phyloP scores from a whole-genome alignment of 345 rosid genomes.

The Mercurialis annua region DNA sequence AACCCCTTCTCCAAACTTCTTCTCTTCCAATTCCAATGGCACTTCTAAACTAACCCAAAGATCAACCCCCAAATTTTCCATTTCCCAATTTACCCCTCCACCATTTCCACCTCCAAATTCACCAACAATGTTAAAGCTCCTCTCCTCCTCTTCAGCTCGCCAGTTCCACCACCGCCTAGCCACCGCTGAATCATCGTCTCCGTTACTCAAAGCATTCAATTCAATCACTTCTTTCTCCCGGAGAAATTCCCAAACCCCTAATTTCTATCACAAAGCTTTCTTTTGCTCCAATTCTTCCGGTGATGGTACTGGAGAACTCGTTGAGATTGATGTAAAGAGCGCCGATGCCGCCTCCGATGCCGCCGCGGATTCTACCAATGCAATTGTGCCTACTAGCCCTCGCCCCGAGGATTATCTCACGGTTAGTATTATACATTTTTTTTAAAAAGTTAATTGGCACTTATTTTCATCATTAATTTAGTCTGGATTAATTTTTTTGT shows the following conservation, averaged over 20 bases:
- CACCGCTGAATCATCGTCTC: conserved; percentile 5
- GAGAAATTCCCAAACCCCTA: conserved; percentile 15
- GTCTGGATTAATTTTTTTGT: conserved; percentile 11
- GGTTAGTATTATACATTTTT: conserved; percentile 38
- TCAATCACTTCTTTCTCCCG: conserved; percentile 19
- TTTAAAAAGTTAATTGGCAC: too few relatives aligned
- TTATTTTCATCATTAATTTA: too few relatives aligned
- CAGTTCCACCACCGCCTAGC: neutral
- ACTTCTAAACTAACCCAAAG: neutral
- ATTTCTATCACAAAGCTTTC: conserved; percentile 45
- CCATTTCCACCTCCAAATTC: neutral
- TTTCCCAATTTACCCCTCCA: conserved; percentile 4
- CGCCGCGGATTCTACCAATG: conserved; percentile 49
- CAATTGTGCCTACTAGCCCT: conserved; percentile 72
- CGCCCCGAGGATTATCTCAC: conserved; percentile 86
- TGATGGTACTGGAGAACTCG: conserved; percentile 31
- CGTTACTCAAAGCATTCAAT: conserved; percentile 16
- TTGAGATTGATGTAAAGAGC: conserved; percentile 46
- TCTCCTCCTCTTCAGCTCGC: conserved; percentile 22
- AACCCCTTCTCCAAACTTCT: neutral
- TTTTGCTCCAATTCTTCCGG: conserved; percentile 69
- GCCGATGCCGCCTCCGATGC: conserved; percentile 41
- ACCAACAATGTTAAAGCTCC: conserved; percentile 27
- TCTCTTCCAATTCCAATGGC: conserved; percentile 19
- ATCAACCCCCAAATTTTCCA: neutral